These are phyloP conservation scores for Pyricularia sp. DNA, from an alignment of 2,329 filamentous ascomycete genomes.

Conservation along the genomic window DNA sequence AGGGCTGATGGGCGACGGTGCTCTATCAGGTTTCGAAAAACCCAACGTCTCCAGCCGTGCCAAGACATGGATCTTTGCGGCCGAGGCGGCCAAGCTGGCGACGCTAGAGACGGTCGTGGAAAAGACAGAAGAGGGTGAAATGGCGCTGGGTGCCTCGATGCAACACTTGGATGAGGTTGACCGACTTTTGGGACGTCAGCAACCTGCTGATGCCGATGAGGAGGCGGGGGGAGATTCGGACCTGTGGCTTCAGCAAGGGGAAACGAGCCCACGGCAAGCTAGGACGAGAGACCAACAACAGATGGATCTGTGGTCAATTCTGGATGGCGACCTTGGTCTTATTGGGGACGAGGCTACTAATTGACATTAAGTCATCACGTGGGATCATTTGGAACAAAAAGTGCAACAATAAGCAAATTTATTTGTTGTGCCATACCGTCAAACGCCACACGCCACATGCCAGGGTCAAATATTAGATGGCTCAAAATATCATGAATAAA, in stretches of 20 bases:
- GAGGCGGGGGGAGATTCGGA: constrained; percentile 18
- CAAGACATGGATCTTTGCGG: constrained; percentile 50
- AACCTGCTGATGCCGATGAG: constrained; percentile 11
- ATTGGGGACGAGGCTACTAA: constrained; percentile 27
- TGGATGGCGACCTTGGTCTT: constrained; percentile 46
- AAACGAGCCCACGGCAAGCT: constrained; percentile 10
- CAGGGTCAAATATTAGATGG: background rate
- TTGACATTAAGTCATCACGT: background rate
- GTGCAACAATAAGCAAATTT: background rate
- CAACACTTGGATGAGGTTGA: constrained; percentile 39
- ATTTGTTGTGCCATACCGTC: background rate
- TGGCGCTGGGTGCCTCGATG: constrained; percentile 44
- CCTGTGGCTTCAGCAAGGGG: constrained; percentile 26
- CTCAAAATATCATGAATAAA: constrained; percentile 2
- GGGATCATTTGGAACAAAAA: background rate
- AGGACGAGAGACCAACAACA: background rate
- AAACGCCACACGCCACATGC: background rate
- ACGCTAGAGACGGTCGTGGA: constrained; percentile 50
- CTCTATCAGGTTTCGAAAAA: constrained; percentile 24
- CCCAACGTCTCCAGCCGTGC: constrained; percentile 32
- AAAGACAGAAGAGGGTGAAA: constrained; percentile 48
- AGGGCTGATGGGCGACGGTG: constrained; percentile 32
- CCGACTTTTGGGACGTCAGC: constrained; percentile 31
- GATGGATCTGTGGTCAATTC: constrained; percentile 36
- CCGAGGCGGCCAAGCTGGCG: constrained; percentile 49